Conservation (phyloP, 1,284 basidiomycete species). For the Cryptococcus sp. region DNA sequence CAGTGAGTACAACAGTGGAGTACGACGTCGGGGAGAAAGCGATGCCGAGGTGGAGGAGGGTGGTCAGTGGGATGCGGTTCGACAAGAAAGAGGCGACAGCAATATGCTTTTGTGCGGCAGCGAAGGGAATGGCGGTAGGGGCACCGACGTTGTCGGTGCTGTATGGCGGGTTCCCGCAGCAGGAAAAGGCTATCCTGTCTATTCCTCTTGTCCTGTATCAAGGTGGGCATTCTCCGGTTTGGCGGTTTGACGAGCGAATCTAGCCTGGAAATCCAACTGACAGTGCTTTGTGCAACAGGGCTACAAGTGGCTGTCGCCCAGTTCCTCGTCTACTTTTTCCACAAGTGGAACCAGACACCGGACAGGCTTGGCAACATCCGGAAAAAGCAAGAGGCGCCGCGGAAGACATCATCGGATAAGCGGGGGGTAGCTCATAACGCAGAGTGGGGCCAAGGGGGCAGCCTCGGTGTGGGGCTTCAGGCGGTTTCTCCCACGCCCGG, state of each 20-base stretch:
- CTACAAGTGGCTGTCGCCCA: conserved; percentile 22
- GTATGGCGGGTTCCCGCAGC: conserved; percentile 22
- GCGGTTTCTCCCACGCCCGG: too few species aligned
- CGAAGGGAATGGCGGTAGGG: conserved; percentile 28
- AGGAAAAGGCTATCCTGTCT: conserved; percentile 20
- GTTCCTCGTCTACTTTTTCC: conserved; percentile 19
- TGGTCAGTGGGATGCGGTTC: conserved; percentile 12
- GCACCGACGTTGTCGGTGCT: conserved; percentile 25
- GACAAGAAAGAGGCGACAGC: conserved; percentile 24
- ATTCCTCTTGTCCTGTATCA: conserved; percentile 28
- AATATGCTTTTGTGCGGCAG: conserved; percentile 30
- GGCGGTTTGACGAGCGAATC: not conserved
- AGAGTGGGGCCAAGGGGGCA: too few species aligned
- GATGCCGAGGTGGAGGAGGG: conserved; percentile 5
- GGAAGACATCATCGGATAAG: too few species aligned
- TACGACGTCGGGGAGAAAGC: not conserved
- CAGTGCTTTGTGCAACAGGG: conserved; percentile 4
- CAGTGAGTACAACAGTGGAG: not conserved
- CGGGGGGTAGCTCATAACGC: too few species aligned
- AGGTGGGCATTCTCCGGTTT: conserved; percentile 8
- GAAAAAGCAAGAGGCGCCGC: not conserved
- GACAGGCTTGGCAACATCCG: conserved; percentile 3
- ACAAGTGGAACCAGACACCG: conserved; percentile 20
- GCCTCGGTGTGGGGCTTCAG: too few species aligned
- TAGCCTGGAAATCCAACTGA: not conserved